Evolutionary conservation across 306 rosid genomes (phyloP), one percentile per base, ranked within the genome.

Genomic region (Prunus davidiana): DNA sequence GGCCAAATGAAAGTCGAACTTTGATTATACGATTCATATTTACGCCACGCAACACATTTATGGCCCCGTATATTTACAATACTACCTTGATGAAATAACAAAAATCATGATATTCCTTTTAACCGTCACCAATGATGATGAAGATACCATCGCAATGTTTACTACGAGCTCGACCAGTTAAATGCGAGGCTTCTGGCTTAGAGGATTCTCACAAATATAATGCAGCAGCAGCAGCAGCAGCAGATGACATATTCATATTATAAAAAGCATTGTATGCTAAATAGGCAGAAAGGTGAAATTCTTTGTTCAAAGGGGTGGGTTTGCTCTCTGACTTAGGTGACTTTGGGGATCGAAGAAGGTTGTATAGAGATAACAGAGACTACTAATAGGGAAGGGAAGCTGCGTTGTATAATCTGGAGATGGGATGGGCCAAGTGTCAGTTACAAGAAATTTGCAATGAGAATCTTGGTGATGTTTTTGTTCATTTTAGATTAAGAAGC

Each of bases 1-100:
- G 81, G 87, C 76, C 85, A 86, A 73, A 85, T 88, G 88, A 94
- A 89, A 85, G 88, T 78, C 69, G 94, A 93, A 84, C 91, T 80
- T 69, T 89, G 86, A 94, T 13, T 49, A 69, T 65, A 66, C 51
- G 28, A 27, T 65, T 27, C 69, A 32, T 64, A 67, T 72, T 65
- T 64, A 68, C 43, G 24, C 61, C 73, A 52, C 46, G 54, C 43
- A 38, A 67, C 61, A 57, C 64, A 80, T 45, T 65, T 0, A 72
- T 32, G 2, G 56, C 27, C 43, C 51, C 49, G 46, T 71, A 83
- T 64, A 49, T 72, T 72, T 80, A 18, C 71, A 67, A 58, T 25
- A 25, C 76, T 61, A 81, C 74, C 77, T 28, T 71, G 73, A 67
- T 77, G 66, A 84, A 78, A 82, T 79, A 79, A 77, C 83, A 34